Percentiles rank a stretch among this genome's conserved stretches.
Conservation (phyloP, 2,329 filamentous ascomycete species). For the Sporothrix phasma region DNA sequence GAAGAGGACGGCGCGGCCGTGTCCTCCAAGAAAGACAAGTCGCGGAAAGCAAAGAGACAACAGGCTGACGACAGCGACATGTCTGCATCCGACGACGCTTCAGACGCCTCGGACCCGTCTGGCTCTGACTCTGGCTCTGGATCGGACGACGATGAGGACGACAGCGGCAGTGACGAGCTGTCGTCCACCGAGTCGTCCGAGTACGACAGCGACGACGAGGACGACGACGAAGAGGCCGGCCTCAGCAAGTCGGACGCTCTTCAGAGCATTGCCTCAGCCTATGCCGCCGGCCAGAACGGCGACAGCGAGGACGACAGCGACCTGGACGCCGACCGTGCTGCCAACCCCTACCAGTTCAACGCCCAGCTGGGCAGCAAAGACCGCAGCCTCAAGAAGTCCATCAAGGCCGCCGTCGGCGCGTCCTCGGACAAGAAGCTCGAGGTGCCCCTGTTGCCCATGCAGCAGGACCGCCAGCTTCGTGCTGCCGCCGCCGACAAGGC, state of each 20-base stretch:
- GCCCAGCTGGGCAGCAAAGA: constrained; percentile 7
- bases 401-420: constrained; percentile 58
- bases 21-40: constrained; percentile 38
- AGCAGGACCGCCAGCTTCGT: constrained; percentile 78
- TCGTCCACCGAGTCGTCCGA: constrained; percentile 29
- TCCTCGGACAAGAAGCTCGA: constrained; percentile 62
- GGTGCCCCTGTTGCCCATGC: constrained; percentile 71
- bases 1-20: constrained; percentile 37
- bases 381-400: constrained; percentile 53
- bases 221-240: background rate
- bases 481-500: constrained; percentile 79
- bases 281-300: constrained; percentile 46
- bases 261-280: constrained; percentile 58
- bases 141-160: constrained; percentile 4
- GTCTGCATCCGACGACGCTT: constrained; percentile 25
- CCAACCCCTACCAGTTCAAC: constrained; percentile 13
- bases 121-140: background rate
- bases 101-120: constrained; percentile 28
- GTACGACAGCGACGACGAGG: background rate
- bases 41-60: constrained; percentile 40
- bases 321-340: constrained; percentile 30
- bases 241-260: constrained; percentile 40
- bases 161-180: constrained; percentile 25
- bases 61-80: constrained; percentile 25
- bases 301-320: constrained; percentile 31